phyloP scores from a whole-genome alignment of 2,329 filamentous ascomycete species.

The Arthrobotrys iridis region DNA sequence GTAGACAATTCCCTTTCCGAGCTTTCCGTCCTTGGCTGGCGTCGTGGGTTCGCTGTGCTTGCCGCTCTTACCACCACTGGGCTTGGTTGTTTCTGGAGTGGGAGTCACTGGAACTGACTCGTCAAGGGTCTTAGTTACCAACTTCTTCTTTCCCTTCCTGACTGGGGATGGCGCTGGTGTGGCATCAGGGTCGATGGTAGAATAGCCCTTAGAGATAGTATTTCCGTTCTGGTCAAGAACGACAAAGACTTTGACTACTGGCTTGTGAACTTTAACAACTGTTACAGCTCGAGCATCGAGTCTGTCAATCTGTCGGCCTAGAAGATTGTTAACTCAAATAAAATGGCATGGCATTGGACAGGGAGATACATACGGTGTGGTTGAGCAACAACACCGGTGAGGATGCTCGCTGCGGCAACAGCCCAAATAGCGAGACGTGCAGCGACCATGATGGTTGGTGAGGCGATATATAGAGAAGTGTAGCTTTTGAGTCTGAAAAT shows the following conservation, averaged over 20 bases:
- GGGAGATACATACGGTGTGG: slow-evolving; percentile 33
- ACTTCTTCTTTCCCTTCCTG: background rate
- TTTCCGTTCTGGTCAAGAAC: slow-evolving; percentile 35
- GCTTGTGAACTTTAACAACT: slow-evolving; percentile 1
- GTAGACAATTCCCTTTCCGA: slow-evolving; percentile 66
- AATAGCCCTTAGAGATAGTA: background rate
- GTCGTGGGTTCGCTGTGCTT: background rate
- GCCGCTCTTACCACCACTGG: background rate
- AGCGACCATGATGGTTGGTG: slow-evolving; percentile 34
- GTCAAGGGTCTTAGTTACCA: background rate
- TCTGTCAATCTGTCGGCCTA: no score
- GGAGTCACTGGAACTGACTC: background rate
- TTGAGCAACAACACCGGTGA: slow-evolving; percentile 26
- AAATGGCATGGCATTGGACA: background rate
- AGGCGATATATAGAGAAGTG: slow-evolving; percentile 13
- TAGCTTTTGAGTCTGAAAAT: slow-evolving; percentile 6
- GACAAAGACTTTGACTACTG: slow-evolving; percentile 19
- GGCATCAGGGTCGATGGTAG: slow-evolving; percentile 4
- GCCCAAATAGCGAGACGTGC: slow-evolving; percentile 34
- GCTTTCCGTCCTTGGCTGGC: slow-evolving; percentile 2
- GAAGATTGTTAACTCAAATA: background rate
- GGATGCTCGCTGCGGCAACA: slow-evolving; percentile 34
- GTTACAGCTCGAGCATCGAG: background rate
- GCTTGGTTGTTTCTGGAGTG: background rate
- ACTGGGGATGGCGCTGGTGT: slow-evolving; percentile 3